phyloP scores from a whole-genome alignment of 148 eudicot species.

The Linanthus parryae region DNA sequence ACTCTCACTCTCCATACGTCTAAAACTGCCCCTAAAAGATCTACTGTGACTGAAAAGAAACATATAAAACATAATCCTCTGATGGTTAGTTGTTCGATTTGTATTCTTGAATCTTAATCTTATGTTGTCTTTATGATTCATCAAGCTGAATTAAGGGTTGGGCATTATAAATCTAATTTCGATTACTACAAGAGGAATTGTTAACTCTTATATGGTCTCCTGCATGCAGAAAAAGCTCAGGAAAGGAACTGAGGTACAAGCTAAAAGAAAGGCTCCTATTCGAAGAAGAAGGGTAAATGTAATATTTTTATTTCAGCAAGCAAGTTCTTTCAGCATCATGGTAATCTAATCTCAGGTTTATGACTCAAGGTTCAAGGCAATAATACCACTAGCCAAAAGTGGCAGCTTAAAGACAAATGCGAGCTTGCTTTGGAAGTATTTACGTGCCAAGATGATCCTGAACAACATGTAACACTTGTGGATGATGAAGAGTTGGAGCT shows the following conservation, averaged over 20 bases:
- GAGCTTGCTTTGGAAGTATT: constrained; percentile 51
- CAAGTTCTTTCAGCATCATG: background rate
- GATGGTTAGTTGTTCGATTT: constrained; percentile 35
- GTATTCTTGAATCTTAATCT: background rate
- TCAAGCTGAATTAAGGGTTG: no score
- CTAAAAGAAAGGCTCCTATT: constrained; percentile 40
- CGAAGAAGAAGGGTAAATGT: constrained; percentile 49
- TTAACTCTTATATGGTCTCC: constrained; percentile 11
- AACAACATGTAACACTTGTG: constrained; percentile 33
- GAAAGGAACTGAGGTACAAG: constrained; percentile 35
- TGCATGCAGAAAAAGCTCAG: constrained; percentile 36
- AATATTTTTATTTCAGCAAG: constrained; percentile 1
- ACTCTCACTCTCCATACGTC: constrained; percentile 5
- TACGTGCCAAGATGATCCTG: constrained; percentile 31
- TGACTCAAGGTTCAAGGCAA: constrained; percentile 38
- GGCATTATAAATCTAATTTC: no score
- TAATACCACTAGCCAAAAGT: constrained; percentile 32
- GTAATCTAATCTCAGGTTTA: constrained; percentile 6
- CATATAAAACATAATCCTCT: constrained; percentile 39
- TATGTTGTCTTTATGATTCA: no score
- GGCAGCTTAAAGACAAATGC: constrained; percentile 50
- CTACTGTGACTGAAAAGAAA: constrained; percentile 28
- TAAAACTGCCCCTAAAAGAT: constrained; percentile 14
- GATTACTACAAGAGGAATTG: constrained; percentile 4
- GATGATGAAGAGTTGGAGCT: constrained; percentile 99